Conservation (phyloP, 176 grass and related monocot species). For the Echinochloa phyllopogon region DNA sequence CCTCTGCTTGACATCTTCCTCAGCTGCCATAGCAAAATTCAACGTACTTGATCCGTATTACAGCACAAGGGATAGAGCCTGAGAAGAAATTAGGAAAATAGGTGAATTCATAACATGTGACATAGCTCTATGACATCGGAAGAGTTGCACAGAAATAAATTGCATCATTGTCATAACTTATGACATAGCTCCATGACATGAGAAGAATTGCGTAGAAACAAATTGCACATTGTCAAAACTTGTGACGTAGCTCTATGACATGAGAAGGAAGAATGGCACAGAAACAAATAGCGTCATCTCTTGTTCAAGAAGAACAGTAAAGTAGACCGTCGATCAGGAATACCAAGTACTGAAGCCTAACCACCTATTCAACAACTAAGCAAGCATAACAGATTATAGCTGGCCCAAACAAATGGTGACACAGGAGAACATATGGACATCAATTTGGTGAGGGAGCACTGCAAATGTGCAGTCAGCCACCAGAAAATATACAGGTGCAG, state of each 20-base stretch:
- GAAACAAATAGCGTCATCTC: not conserved
- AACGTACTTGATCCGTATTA: not conserved
- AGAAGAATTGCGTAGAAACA: no score
- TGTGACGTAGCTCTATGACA: no score
- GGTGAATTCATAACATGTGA: not conserved
- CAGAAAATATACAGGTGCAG: not conserved
- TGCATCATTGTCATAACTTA: no score
- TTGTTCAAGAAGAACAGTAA: not conserved
- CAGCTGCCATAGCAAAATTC: conserved; percentile 61
- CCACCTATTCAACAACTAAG: not conserved
- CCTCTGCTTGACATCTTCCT: conserved; percentile 75
- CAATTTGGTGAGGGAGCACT: not conserved
- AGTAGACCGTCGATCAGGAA: not conserved
- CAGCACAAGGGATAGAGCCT: not conserved
- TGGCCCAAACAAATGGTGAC: not conserved
- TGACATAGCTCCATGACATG: no score
- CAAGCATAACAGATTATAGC: not conserved
- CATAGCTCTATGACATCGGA: not conserved
- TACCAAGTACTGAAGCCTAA: not conserved
- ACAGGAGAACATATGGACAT: not conserved
- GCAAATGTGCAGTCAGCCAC: not conserved
- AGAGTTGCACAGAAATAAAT: not conserved
- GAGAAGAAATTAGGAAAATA: not conserved
- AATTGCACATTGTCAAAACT: no score
- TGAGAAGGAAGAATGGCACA: no score